Evolutionary conservation across 495 filamentous ascomycete species (phyloP), one percentile per base, ranked within the genome.

Genomic region (Xylona heveae): DNA sequence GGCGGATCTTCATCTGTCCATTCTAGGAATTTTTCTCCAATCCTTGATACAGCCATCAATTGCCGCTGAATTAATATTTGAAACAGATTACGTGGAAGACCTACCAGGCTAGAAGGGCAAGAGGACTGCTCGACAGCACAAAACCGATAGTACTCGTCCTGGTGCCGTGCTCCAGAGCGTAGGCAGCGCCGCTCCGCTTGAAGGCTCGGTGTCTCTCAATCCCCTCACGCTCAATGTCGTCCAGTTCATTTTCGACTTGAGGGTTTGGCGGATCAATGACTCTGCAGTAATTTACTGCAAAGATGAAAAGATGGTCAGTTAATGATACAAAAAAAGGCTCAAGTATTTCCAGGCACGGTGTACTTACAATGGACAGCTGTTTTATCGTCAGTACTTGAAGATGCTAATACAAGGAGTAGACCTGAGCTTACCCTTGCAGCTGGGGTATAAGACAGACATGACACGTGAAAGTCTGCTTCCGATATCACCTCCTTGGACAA

Each of bases 401-500:
- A n/a, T n/a, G n/a, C n/a, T n/a, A n/a, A n/a, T n/a, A n/a, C n/a
- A n/a, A n/a, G n/a, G n/a, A n/a, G n/a, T n/a, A n/a, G n/a, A n/a
- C n/a, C n/a, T n/a, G n/a, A n/a, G n/a, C n/a, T n/a, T 36, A 55
- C 58, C 60, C 47, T 55, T 63, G 31, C 61, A 66, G 21, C 48
- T 51, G 8, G 51, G 42, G 38, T 52, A 46, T 0, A 49, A 37
- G 6, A 49, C 52, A 1, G 48, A 54, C 33, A 75, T 28, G 0
- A 52, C 31, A 14, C 61, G 44, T 0, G 59, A 53, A 14, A 78
- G 32, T 5, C 49, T 42, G 38, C 58, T 59, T 3, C 74, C 75
- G 29, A 77, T 58, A 40, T 81, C 73, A 10, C 74, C 75, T 1
- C 75, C 74, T 39, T 76, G 68, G 0, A 58, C 62, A 18, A 78